Evolutionary conservation across 805 yeast species (phyloP).

Genomic region (Saccharomycopsis malanga): DNA sequence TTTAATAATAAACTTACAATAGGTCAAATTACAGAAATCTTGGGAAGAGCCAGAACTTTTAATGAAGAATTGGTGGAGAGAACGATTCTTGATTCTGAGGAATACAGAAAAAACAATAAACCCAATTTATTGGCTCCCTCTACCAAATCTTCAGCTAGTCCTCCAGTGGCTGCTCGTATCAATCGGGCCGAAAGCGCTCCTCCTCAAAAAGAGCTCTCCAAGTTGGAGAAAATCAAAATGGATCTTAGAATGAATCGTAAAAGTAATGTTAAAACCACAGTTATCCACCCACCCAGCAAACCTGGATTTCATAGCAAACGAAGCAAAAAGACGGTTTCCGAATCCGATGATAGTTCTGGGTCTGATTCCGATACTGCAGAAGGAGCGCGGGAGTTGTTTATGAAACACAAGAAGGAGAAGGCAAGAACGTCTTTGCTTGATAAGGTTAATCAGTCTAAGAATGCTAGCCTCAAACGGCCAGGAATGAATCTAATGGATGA

Average conservation of each 20-base stretch:
- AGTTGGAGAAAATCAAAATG: conserved; percentile 9
- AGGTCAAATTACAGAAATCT: conserved; percentile 57
- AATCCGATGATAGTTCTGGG: conserved; percentile 12
- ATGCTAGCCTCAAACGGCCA: conserved; percentile 24
- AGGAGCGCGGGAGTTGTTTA: conserved; percentile 30
- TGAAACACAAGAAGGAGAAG: conserved; percentile 28
- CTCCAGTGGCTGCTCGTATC: not conserved
- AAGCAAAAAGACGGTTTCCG: conserved; percentile 11
- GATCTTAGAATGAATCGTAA: conserved; percentile 11
- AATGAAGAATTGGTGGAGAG: conserved; percentile 48
- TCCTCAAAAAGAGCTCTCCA: conserved; percentile 1
- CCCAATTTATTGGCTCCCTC: not conserved
- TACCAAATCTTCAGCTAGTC: not conserved
- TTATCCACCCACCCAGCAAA: conserved; percentile 22
- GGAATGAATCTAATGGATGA: conserved; percentile 32
- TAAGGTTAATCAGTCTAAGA: conserved; percentile 18
- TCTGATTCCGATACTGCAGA: conserved; percentile 9
- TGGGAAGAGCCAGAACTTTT: conserved; percentile 52
- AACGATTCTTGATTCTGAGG: conserved; percentile 39
- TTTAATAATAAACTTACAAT: conserved; percentile 64
- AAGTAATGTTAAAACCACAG: conserved; percentile 30
- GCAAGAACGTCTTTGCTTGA: conserved; percentile 27
- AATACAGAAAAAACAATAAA: conserved; percentile 27
- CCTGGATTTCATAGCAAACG: conserved; percentile 21
- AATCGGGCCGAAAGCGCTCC: not conserved